These are phyloP conservation scores for Chloropicon primus DNA, from an alignment of 139 green algal species.

Conservation along the genomic window DNA sequence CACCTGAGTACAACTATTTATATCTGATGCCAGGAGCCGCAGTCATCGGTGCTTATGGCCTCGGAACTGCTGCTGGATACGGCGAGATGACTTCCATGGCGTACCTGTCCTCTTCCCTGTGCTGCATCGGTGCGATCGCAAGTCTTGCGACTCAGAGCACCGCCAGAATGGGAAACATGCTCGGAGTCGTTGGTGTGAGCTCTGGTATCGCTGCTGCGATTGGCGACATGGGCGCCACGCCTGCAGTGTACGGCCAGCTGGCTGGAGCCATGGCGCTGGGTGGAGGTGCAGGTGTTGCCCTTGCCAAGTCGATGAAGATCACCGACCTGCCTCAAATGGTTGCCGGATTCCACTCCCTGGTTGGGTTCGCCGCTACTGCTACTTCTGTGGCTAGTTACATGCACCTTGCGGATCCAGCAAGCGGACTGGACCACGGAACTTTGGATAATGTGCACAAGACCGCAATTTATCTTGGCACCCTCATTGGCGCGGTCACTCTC, in stretches of 20 bases:
- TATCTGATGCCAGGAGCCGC: constrained; percentile 36
- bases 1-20: constrained; percentile 63
- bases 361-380: constrained; percentile 17
- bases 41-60: neutral
- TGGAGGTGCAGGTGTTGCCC: constrained; percentile 25
- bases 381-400: neutral
- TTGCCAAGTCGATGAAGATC: constrained; percentile 51
- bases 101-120: constrained; percentile 51
- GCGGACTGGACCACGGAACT: neutral
- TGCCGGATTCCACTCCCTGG: constrained; percentile 79
- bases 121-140: constrained; percentile 72
- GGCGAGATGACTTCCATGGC: constrained; percentile 37
- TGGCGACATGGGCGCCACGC: constrained; percentile 19
- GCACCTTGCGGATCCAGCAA: constrained; percentile 2
- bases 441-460: constrained; percentile 47
- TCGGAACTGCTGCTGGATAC: neutral
- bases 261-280: constrained; percentile 16
- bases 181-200: constrained; percentile 62
- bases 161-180: constrained; percentile 56
- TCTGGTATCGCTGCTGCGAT: constrained; percentile 55
- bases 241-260: neutral
- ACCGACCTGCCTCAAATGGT: constrained; percentile 68
- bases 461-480: constrained; percentile 54
- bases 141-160: constrained; percentile 63
- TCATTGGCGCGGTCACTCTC: constrained; percentile 76